These are phyloP conservation scores for Globisporangium perplexum DNA, from an alignment of 352 stramenopile genomes.

Conservation along the genomic window DNA sequence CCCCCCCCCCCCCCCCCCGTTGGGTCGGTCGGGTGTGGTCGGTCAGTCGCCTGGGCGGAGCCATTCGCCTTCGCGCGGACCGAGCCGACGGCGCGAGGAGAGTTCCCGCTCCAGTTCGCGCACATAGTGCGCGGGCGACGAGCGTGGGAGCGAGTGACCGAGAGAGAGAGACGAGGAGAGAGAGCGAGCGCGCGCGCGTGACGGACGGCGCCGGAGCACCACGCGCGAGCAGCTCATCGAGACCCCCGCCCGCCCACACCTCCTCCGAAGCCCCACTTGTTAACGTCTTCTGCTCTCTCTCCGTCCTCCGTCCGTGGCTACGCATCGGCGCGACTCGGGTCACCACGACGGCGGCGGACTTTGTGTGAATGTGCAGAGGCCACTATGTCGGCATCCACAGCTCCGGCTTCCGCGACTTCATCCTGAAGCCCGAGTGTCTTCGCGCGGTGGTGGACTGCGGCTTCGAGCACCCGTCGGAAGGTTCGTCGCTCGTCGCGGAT, in stretches of 20 bases:
- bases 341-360: slow-evolving; percentile 10
- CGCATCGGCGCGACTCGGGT: slow-evolving; percentile 12
- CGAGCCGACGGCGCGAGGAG: slow-evolving; percentile 6
- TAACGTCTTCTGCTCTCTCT: slow-evolving; percentile 84
- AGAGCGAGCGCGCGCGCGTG: slow-evolving; percentile 1
- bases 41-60: neutral
- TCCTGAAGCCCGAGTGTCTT: slow-evolving; percentile 98
- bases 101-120: neutral
- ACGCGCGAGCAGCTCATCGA: slow-evolving; percentile 1
- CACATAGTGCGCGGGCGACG: neutral
- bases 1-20: too few relatives aligned
- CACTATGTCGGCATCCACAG: slow-evolving; percentile 99
- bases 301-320: slow-evolving; percentile 37
- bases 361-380: slow-evolving; percentile 69
- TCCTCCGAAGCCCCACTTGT: slow-evolving; percentile 28
- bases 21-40: too few relatives aligned
- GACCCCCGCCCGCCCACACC: neutral
- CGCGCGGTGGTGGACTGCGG: slow-evolving; percentile 98
- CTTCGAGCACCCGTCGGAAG: slow-evolving; percentile 99
- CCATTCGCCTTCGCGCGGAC: slow-evolving; percentile 2
- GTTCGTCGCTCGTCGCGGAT: too few relatives aligned
- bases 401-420: slow-evolving; percentile 99
- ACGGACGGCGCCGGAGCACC: slow-evolving; percentile 1
- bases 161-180: slow-evolving; percentile 4
- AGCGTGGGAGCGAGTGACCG: slow-evolving; percentile 7